Evolutionary conservation across 2,329 filamentous ascomycete genomes (phyloP), one percentile per base, ranked within the genome.

Genomic region (Talaromyces sp.): DNA sequence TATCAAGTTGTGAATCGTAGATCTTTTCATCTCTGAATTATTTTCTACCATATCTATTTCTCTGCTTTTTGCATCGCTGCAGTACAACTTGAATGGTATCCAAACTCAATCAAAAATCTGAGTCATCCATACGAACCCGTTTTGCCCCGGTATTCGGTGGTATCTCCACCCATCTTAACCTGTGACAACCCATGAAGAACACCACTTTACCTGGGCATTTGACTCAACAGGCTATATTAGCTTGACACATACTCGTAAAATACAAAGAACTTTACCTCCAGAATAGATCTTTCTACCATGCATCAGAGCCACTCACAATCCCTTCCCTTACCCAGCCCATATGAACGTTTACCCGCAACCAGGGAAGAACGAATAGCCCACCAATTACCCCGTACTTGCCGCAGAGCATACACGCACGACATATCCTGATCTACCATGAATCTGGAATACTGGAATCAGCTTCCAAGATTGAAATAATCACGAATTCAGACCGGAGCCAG

Each of bases 131-230:
- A 58, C 51, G 16, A 42, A 52, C 19, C 35, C 53, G 62, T 65
- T 49, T 58, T 60, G 56, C 62, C 62, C 62, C 62, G 62, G 62
- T 65, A 65, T 64, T 64, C 57, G 40, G 42, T 37, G n/a, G 40
- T 22, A 48, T 57, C 52, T 56, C 61, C 60, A 62, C 62, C 24
- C 53, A 44, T 49, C 43, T 45, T 30, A 32, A 33, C 16, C 40
- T 42, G 29, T 9, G 11, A 35, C 16, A 37, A 46, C 29, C 27
- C 30, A 45, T 39, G 45, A 47, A 40, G 45, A 47, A 47, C 45
- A 42, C 42, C 27, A 45, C 16, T 47, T 14, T 27, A n/a, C 20
- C 35, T 22, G 30, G 8, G 11, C 16, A 16, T 27, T 14, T 24
- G 40, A 19, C 17, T 6, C 2, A 9, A 42, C 40, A 24, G n/a